Conservation (phyloP, 1,139 yeast genomes). For the Scheffersomyces titani region DNA sequence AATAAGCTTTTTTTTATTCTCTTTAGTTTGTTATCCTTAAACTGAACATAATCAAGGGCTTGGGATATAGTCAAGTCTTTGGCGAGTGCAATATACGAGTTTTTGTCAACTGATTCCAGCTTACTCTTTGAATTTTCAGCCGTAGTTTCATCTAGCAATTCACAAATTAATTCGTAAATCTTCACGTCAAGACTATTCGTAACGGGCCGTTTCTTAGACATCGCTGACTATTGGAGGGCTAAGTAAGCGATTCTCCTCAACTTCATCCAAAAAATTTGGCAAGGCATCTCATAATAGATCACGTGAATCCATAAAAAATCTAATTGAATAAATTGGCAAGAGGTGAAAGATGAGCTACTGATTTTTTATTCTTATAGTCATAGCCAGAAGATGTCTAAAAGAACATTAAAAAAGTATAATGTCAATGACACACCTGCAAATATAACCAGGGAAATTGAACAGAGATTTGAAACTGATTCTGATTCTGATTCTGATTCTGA, state of each 20-base stretch:
- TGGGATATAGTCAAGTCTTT: slow-evolving; percentile 54
- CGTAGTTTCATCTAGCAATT: slow-evolving; percentile 54
- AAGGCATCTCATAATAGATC: neutral
- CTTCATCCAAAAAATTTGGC: neutral
- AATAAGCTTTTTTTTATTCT: slow-evolving; percentile 61
- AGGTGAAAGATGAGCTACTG: neutral
- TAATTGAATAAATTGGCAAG: neutral
- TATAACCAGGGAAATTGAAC: neutral
- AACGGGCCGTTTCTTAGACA: slow-evolving; percentile 20
- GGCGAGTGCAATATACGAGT: slow-evolving; percentile 56
- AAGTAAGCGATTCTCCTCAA: neutral
- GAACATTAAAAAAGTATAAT: neutral
- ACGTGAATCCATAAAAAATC: neutral
- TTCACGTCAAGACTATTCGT: slow-evolving; percentile 49
- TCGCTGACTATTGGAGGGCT: neutral
- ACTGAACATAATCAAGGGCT: slow-evolving; percentile 54
- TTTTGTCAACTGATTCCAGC: slow-evolving; percentile 28
- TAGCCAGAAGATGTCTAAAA: neutral
- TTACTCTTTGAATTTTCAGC: slow-evolving; percentile 36
- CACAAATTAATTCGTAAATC: slow-evolving; percentile 49
- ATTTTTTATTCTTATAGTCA: neutral
- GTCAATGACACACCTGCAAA: neutral
- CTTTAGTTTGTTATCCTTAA: slow-evolving; percentile 63
- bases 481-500: neutral
- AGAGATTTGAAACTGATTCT: neutral